Conservation (phyloP, 257 asterid species). For the Nicotiana benthamiana region DNA sequence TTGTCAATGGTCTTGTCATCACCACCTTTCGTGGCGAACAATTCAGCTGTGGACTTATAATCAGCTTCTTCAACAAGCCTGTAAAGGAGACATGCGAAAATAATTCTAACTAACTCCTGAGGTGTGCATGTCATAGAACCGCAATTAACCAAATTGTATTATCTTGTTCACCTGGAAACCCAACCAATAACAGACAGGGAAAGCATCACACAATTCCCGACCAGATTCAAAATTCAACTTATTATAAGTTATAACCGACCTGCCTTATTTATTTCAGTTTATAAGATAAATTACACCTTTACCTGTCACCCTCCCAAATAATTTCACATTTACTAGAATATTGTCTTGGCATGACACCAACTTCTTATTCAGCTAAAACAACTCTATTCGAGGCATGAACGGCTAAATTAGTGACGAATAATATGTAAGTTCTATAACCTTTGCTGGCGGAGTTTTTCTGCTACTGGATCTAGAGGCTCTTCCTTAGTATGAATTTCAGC, state of each 20-base stretch:
- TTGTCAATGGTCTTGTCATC: constrained; percentile 70
- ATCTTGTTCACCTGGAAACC: neutral
- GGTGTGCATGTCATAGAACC: neutral
- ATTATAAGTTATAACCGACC: neutral
- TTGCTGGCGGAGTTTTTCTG: constrained; percentile 91
- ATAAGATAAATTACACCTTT: neutral
- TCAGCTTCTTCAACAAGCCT: constrained; percentile 99
- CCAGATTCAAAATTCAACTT: neutral
- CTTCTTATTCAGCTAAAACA: neutral
- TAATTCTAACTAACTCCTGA: neutral
- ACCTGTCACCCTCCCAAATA: neutral
- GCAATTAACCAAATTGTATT: neutral
- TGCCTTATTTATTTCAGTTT: neutral
- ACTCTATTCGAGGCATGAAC: neutral
- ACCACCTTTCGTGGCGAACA: constrained; percentile 66
- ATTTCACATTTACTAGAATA: neutral
- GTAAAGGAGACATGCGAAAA: constrained; percentile 8
- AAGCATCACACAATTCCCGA: neutral
- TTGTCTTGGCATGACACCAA: neutral
- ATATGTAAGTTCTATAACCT: constrained; percentile 23
- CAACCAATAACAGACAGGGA: neutral
- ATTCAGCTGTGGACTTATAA: constrained; percentile 72
- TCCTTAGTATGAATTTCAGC: constrained; percentile 33
- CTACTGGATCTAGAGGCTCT: constrained; percentile 71
- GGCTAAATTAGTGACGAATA: neutral